These are phyloP conservation scores for Colletotrichum cuscutae DNA, from an alignment of 2,329 filamentous ascomycete genomes.

Conservation along the genomic window DNA sequence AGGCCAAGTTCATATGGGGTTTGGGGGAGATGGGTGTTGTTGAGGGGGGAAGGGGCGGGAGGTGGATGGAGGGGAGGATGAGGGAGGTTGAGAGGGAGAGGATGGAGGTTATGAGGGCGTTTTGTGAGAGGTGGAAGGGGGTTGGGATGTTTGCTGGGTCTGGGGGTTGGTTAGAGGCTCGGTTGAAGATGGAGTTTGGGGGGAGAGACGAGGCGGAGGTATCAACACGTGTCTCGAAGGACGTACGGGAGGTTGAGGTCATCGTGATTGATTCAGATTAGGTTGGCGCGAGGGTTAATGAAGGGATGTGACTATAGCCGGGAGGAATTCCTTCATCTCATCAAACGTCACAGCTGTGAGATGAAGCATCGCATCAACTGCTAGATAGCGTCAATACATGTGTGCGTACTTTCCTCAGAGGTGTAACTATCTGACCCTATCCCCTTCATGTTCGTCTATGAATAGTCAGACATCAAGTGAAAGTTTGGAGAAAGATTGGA, in stretches of 20 bases:
- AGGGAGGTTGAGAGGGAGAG: constrained; percentile 6
- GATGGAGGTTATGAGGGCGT: constrained; percentile 45
- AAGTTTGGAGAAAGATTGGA: too few species aligned
- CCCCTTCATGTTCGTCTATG: accelerated
- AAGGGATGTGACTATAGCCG: accelerated
- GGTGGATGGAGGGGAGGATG: constrained; percentile 5
- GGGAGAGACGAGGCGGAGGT: not conserved
- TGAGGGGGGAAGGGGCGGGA: constrained; percentile 38
- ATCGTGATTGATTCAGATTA: not conserved
- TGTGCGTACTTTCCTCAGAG: too few species aligned
- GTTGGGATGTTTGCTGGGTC: constrained; percentile 59
- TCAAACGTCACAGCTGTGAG: too few species aligned
- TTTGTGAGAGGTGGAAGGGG: constrained; percentile 52
- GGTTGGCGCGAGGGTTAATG: accelerated
- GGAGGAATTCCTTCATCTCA: too few species aligned
- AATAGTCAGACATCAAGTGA: too few species aligned
- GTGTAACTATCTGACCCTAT: too few species aligned
- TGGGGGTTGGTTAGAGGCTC: constrained; percentile 51
- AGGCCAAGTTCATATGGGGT: constrained; percentile 59
- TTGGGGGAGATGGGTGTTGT: constrained; percentile 40
- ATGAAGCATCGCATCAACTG: too few species aligned
- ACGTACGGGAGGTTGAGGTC: not conserved
- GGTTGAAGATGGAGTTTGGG: constrained; percentile 1
- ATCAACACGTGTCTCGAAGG: not conserved
- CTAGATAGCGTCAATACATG: too few species aligned